Evolutionary conservation across 148 eudicot genomes (phyloP), one percentile per base, ranked within the genome.

Genomic region (Amaranthus palmeri): DNA sequence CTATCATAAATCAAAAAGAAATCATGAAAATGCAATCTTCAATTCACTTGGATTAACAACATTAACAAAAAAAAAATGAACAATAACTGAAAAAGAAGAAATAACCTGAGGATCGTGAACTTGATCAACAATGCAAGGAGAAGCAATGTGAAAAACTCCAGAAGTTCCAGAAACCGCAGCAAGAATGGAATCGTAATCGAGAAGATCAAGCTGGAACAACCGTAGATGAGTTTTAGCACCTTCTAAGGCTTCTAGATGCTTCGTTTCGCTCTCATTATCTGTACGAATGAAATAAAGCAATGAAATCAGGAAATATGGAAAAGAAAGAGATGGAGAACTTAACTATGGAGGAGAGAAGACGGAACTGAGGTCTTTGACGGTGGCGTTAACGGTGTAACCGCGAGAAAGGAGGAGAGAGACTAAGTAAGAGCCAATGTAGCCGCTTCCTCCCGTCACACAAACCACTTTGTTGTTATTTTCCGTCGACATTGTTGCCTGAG

Each of bases 321-420:
- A 50, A 15, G 6, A 2, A 69, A 6, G 5, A 17, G 6, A 47
- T n/a, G 15, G 42, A 50, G 53, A 52, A 12, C 40, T 44, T 52
- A 44, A 41, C 25, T 25, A 46, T 68, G 62, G 56, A 10, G 13
- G 78, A 54, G 72, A 64, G 66, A 13, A 9, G 4, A 46, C 25
- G 60, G 3, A 61, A 85, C 96, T 73, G 87, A 91, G 87, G 57
- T 84, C 72, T 69, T 84, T 68, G 75, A 93, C 87, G 69, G 97
- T 93, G 86, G 97, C 97, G 74, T 91, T 88, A 15, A 93, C 98
- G 51, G 92, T 85, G 90, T 93, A 93, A 76, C 96, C 92, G 17
- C 97, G 92, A 51, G 74, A 61, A 43, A 91, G 98, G 77, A 93
- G 98, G 69, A 84, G 90, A 17, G 83, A 81, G 42, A 93, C 86